These are phyloP conservation scores for Kazachstania sp. DNA, from an alignment of 1,139 yeast species.

Conservation along the genomic window DNA sequence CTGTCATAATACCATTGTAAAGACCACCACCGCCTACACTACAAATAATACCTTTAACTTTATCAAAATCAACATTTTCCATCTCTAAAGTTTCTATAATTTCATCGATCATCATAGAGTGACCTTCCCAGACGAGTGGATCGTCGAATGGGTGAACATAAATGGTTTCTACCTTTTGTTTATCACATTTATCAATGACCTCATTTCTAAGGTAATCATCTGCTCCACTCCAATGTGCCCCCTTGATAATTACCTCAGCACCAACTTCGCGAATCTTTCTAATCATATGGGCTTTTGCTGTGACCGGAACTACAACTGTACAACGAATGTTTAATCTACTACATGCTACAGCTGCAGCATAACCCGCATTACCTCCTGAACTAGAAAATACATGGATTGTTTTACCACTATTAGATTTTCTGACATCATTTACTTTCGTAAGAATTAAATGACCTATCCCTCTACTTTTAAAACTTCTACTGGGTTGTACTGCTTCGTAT, in stretches of 20 bases:
- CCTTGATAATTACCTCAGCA: constrained; percentile 48
- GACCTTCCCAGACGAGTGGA: constrained; percentile 61
- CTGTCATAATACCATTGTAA: constrained; percentile 53
- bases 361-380: constrained; percentile 75
- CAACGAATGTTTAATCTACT: constrained; percentile 40
- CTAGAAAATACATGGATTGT: constrained; percentile 49
- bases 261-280: constrained; percentile 39
- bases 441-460: constrained; percentile 49
- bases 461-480: constrained; percentile 64
- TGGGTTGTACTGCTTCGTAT: constrained; percentile 59
- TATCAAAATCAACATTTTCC: constrained; percentile 15
- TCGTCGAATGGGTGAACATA: constrained; percentile 69
- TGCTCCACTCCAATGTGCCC: constrained; percentile 59
- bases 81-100: constrained; percentile 37
- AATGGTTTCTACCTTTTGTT: constrained; percentile 33
- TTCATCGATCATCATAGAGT: constrained; percentile 52
- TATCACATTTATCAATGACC: constrained; percentile 32
- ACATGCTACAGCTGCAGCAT: constrained; percentile 64
- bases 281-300: constrained; percentile 37
- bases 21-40: constrained; percentile 75
- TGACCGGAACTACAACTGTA: constrained; percentile 56
- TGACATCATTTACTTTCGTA: constrained; percentile 24
- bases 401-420: constrained; percentile 13
- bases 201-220: constrained; percentile 41
- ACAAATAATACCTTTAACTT: constrained; percentile 52